Evolutionary conservation across 176 grass and related monocot species (phyloP).

Genomic region (Oryza meridionalis): DNA sequence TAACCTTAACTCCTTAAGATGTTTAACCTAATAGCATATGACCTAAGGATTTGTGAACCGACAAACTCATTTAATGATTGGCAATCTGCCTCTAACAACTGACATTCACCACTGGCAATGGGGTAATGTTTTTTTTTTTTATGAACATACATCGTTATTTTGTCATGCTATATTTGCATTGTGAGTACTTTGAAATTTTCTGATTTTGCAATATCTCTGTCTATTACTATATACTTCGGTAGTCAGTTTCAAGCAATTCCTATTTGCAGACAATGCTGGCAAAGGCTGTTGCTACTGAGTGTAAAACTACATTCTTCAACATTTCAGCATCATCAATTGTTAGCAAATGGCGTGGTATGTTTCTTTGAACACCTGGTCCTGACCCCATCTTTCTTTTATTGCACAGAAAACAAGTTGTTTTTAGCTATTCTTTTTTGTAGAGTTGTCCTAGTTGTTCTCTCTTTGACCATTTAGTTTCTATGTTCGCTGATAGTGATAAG

Average conservation of each 20-base stretch:
- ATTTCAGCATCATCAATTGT: constrained; percentile 99
- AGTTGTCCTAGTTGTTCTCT: background rate
- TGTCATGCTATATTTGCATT: background rate
- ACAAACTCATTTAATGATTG: background rate
- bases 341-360: constrained; percentile 91
- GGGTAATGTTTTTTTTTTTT: background rate
- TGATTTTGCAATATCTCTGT: background rate
- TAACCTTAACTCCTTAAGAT: background rate
- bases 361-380: background rate
- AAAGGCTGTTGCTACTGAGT: constrained; percentile 91
- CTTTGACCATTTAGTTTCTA: background rate
- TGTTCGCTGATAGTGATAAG: background rate
- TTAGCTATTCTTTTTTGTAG: background rate
- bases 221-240: background rate
- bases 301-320: constrained; percentile 99
- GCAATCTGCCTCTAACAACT: background rate
- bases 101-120: background rate
- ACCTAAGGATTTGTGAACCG: too few species aligned
- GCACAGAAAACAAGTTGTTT: background rate
- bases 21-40: background rate
- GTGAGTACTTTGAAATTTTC: background rate
- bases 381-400: background rate
- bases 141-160: background rate
- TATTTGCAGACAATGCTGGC: constrained; percentile 88
- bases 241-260: constrained; percentile 18